These are phyloP conservation scores for Aureobasidium uvarum DNA, from an alignment of 2,329 filamentous ascomycete genomes.

Conservation along the genomic window DNA sequence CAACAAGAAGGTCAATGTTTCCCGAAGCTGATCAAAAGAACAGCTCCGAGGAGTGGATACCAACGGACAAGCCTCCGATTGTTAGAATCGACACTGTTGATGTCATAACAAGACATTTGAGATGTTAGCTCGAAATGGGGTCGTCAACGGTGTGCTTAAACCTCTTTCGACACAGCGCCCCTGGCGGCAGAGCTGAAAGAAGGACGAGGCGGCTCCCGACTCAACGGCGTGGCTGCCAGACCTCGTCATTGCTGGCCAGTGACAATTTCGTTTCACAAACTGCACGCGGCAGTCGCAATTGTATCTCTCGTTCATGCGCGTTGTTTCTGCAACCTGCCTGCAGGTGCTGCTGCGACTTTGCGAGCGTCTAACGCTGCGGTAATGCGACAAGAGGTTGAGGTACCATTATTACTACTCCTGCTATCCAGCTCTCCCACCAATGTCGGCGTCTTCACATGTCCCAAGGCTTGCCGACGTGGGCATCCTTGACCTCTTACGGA, in stretches of 20 bases:
- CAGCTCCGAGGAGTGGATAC: background rate
- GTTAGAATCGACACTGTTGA: background rate
- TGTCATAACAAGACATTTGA: constrained; percentile 6
- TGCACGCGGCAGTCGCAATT: background rate
- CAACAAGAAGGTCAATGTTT: background rate
- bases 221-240: constrained; percentile 12
- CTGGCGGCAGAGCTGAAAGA: background rate
- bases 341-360: background rate
- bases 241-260: constrained; percentile 1
- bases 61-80: background rate
- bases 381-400: constrained; percentile 1
- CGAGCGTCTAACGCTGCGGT: background rate
- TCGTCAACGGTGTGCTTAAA: background rate
- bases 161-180: constrained; percentile 4
- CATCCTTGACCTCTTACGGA: constrained; percentile 21
- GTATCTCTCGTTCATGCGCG: background rate
- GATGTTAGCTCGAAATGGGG: background rate
- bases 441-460: background rate
- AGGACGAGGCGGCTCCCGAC: background rate
- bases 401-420: background rate
- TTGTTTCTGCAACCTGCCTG: background rate
- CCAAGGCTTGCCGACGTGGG: constrained; percentile 22
- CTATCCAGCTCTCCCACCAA: background rate
- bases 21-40: no score
- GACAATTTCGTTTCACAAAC: background rate